Conservation (phyloP, 306 rosid species). For the Vicia sativa region DNA sequence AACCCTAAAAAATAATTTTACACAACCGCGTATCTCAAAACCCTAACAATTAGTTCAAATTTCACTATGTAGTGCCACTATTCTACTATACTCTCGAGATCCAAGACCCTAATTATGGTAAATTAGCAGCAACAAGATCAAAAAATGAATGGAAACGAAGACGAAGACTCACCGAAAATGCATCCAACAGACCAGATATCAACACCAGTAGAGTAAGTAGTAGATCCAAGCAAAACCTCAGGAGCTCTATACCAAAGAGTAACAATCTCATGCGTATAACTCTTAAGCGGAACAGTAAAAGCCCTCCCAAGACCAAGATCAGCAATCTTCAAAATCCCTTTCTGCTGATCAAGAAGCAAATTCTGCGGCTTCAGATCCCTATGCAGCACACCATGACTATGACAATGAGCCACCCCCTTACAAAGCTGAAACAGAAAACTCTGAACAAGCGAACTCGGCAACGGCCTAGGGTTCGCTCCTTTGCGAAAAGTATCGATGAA, state of each 20-base stretch:
- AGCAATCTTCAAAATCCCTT: conserved; percentile 85
- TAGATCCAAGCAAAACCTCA: conserved; percentile 85
- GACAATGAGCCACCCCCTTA: conserved; percentile 95
- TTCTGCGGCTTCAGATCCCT: conserved; percentile 95
- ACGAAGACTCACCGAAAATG: conserved; percentile 59
- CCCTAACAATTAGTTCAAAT: neutral
- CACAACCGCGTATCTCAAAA: neutral
- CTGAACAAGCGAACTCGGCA: conserved; percentile 57
- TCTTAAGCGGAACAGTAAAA: conserved; percentile 92
- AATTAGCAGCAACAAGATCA: no score
- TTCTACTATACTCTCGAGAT: no score
- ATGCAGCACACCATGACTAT: conserved; percentile 90
- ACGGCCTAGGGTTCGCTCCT: conserved; percentile 59
- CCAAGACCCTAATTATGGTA: neutral
- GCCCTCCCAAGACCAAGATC: conserved; percentile 92
- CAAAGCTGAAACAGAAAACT: conserved; percentile 89
- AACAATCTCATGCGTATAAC: conserved; percentile 94
- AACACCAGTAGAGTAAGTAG: conserved; percentile 89
- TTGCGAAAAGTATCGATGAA: conserved; percentile 87
- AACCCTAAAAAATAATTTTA: neutral
- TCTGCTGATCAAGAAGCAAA: conserved; percentile 70
- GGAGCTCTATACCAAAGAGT: conserved; percentile 98
- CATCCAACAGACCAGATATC: conserved; percentile 99
- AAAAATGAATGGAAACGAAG: no score
- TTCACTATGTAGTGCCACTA: neutral